phyloP scores from a whole-genome alignment of 345 rosid genomes.

The Lepidium aucheri region DNA sequence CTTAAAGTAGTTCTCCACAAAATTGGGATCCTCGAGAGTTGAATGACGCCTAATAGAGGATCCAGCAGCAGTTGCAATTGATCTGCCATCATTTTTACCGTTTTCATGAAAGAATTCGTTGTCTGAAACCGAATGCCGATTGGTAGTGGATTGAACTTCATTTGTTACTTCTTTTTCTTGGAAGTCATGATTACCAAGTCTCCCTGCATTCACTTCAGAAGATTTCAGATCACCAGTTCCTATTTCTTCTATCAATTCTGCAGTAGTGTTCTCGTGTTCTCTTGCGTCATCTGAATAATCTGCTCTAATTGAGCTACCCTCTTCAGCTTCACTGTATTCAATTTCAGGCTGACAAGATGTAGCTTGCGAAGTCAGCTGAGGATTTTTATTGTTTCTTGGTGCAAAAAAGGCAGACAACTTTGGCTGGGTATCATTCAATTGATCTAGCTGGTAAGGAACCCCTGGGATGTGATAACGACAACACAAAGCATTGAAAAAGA shows the following conservation, averaged over 20 bases:
- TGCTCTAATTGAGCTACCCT: conserved; percentile 22
- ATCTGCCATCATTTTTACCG: conserved; percentile 26
- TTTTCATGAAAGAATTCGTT: conserved; percentile 22
- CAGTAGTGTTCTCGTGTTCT: conserved; percentile 13
- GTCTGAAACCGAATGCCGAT: conserved; percentile 26
- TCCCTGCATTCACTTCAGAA: conserved; percentile 27
- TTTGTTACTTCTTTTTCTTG: conserved; percentile 28
- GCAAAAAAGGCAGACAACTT: conserved; percentile 74
- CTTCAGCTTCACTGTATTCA: conserved; percentile 35
- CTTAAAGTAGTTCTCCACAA: conserved; percentile 93
- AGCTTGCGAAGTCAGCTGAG: conserved; percentile 23
- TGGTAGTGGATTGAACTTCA: conserved; percentile 25
- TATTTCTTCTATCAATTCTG: conserved; percentile 22
- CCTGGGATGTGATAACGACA: conserved; percentile 32
- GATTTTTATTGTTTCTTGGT: conserved; percentile 23
- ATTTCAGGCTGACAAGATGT: conserved; percentile 26
- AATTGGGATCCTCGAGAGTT: conserved; percentile 75
- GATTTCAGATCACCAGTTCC: conserved; percentile 22
- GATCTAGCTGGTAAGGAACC: conserved; percentile 91
- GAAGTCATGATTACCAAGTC: conserved; percentile 16
- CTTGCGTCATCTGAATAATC: conserved; percentile 24
- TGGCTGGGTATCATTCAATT: conserved; percentile 73
- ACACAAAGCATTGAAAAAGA: not conserved
- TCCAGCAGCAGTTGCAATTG: conserved; percentile 26
- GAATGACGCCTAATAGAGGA: conserved; percentile 48